Percentiles rank a stretch among this genome's conserved stretches.
Evolutionary conservation across 768 basidiomycete genomes (phyloP).

Genomic region (Podaxis mareebaensis): DNA sequence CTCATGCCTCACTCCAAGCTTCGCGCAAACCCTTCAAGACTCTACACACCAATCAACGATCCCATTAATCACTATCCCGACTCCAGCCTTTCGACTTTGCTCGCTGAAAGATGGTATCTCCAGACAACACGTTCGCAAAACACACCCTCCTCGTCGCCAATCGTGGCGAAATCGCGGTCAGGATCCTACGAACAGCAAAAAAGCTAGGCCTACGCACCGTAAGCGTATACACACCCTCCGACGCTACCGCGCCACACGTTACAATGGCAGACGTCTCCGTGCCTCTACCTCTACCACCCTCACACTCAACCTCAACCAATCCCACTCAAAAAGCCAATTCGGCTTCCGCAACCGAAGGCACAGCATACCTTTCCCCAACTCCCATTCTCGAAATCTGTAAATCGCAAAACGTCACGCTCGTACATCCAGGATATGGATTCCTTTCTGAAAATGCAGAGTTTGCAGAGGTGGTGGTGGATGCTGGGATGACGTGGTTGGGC

Average conservation of each 20-base stretch:
- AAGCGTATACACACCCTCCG: constrained; percentile 60
- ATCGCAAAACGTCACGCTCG: constrained; percentile 43
- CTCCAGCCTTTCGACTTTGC: neutral
- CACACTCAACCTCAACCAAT: neutral
- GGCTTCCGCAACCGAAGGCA: constrained; percentile 36
- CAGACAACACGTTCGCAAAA: constrained; percentile 16
- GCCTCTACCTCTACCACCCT: constrained; percentile 35
- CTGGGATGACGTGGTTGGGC: constrained; percentile 59
- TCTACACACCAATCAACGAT: neutral
- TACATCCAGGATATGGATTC: constrained; percentile 69
- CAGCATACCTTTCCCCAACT: constrained; percentile 40
- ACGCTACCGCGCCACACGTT: constrained; percentile 60
- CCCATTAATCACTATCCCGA: neutral
- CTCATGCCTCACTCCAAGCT: neutral
- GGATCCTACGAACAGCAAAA: constrained; percentile 59
- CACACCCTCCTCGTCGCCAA: constrained; percentile 68
- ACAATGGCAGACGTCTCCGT: constrained; percentile 46
- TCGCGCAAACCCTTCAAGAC: neutral
- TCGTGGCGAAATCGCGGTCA: constrained; percentile 71
- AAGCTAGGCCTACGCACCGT: constrained; percentile 51
- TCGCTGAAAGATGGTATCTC: neutral
- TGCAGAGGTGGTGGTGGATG: constrained; percentile 42
- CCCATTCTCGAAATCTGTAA: constrained; percentile 45
- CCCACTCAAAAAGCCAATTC: constrained; percentile 1
- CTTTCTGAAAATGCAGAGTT: constrained; percentile 64